Percentiles rank a stretch among this genome's conserved stretches.
Conservation (phyloP, 2,329 filamentous ascomycete species). For the Pseudogymnoascus sp. region DNA sequence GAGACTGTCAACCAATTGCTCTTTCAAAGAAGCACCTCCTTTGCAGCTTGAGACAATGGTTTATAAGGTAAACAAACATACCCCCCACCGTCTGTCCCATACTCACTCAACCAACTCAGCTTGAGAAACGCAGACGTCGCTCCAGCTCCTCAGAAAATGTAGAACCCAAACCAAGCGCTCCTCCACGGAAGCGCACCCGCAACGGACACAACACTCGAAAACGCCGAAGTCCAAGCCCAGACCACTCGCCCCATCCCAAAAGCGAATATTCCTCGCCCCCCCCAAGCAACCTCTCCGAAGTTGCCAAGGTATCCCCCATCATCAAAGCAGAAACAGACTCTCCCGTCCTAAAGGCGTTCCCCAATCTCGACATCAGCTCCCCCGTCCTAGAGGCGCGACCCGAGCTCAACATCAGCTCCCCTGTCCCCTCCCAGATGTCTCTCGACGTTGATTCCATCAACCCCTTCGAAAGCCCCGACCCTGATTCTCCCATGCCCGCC, state of each 20-base stretch:
- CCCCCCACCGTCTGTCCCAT: background rate
- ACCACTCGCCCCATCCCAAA: background rate
- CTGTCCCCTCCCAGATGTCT: background rate
- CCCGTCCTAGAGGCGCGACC: too few relatives aligned
- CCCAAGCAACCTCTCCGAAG: background rate
- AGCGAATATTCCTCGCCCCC: background rate
- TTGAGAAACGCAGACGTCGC: background rate
- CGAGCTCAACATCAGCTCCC: background rate
- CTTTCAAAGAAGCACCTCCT: background rate
- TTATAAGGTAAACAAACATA: background rate
- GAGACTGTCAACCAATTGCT: background rate
- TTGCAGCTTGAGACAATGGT: background rate
- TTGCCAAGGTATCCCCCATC: background rate
- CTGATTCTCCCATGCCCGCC: background rate
- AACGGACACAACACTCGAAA: background rate
- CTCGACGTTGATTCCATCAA: background rate
- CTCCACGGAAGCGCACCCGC: background rate
- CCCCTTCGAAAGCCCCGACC: background rate
- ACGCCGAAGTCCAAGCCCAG: background rate
- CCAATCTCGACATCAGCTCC: background rate
- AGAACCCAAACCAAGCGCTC: background rate
- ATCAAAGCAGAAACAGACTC: background rate
- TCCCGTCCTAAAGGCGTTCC: background rate
- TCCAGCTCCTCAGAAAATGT: background rate
- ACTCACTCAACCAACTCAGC: background rate